phyloP scores from a whole-genome alignment of 331 rosid species.

The Rosa hybrid region DNA sequence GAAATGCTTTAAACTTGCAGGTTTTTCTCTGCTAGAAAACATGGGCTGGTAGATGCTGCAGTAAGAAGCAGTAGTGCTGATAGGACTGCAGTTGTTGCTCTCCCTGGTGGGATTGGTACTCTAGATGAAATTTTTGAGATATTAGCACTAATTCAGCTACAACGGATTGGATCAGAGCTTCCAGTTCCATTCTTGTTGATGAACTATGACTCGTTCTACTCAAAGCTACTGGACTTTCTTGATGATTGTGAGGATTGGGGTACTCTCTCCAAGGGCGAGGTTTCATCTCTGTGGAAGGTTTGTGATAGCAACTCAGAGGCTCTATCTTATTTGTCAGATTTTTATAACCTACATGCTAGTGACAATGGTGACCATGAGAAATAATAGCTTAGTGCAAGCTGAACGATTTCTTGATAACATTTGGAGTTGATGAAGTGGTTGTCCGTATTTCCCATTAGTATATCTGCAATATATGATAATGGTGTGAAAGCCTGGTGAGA shows the following conservation, averaged over 20 bases:
- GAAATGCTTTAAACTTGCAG: conserved; percentile 44
- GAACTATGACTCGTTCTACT: conserved; percentile 84
- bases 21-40: conserved; percentile 97
- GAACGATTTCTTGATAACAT: conserved; percentile 15
- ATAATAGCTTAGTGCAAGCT: conserved; percentile 25
- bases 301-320: conserved; percentile 80
- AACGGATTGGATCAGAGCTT: conserved; percentile 75
- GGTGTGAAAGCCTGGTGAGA: background rate
- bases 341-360: conserved; percentile 46
- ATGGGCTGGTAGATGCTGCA: conserved; percentile 86
- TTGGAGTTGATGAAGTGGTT: background rate
- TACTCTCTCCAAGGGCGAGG: conserved; percentile 75
- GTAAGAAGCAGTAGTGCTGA: conserved; percentile 59
- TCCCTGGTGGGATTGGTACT: conserved; percentile 93
- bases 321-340: conserved; percentile 61
- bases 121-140: conserved; percentile 86
- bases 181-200: conserved; percentile 77
- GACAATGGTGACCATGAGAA: conserved; percentile 31
- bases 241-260: conserved; percentile 71
- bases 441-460: background rate
- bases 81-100: conserved; percentile 76
- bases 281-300: conserved; percentile 76
- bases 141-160: conserved; percentile 69
- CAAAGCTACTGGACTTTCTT: conserved; percentile 71
- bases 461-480: background rate